phyloP scores from a whole-genome alignment of 495 filamentous ascomycete genomes.

The Recurvomyces mirabilis region DNA sequence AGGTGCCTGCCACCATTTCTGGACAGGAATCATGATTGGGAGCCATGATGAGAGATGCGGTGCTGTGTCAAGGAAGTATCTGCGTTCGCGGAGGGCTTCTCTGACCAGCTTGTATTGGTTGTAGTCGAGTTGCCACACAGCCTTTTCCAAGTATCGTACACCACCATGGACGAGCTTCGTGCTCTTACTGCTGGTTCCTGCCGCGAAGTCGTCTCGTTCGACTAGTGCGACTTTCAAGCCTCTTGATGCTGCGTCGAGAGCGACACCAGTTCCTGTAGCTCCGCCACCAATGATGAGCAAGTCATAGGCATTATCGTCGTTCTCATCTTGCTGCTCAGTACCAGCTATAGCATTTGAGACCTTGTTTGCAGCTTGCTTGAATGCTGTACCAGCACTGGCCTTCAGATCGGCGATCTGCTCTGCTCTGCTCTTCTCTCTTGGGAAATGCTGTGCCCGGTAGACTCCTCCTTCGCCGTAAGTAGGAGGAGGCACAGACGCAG shows the following conservation, averaged over 20 bases:
- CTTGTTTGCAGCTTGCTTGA: constrained; percentile 23
- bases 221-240: constrained; percentile 87
- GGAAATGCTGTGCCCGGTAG: constrained; percentile 72
- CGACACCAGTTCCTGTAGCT: constrained; percentile 86
- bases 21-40: constrained; percentile 92
- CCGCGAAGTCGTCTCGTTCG: constrained; percentile 91
- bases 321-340: constrained; percentile 30
- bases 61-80: constrained; percentile 91
- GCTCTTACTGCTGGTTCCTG: constrained; percentile 90
- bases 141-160: constrained; percentile 93
- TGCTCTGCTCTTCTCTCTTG: constrained; percentile 56
- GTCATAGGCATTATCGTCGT: constrained; percentile 50
- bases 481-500: constrained; percentile 67
- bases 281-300: constrained; percentile 84
- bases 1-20: constrained; percentile 94
- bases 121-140: constrained; percentile 92
- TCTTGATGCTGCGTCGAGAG: constrained; percentile 84
- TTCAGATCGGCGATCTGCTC: constrained; percentile 54
- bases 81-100: constrained; percentile 90
- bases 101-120: constrained; percentile 86
- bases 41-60: constrained; percentile 92
- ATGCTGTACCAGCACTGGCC: constrained; percentile 29
- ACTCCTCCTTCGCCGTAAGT: constrained; percentile 67
- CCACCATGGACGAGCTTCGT: constrained; percentile 97
- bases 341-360: constrained; percentile 20